These are phyloP conservation scores for Neurospora sp. DNA, from an alignment of 495 filamentous ascomycete genomes.

Conservation along the genomic window DNA sequence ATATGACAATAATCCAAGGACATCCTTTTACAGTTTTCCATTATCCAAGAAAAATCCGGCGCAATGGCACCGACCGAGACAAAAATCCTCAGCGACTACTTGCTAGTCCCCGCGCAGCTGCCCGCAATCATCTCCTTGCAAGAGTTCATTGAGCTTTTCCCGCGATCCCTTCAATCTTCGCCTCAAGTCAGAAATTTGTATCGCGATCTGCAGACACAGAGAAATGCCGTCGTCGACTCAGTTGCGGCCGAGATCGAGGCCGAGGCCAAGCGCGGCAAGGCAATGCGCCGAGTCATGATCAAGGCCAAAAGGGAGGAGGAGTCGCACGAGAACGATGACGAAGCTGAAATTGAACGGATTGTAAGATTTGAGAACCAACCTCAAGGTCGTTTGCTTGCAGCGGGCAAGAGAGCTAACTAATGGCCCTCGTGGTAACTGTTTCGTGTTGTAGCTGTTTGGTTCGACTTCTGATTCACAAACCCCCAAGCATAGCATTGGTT, in stretches of 20 bases:
- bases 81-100: slow-evolving; percentile 64
- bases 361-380: slow-evolving; percentile 29
- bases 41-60: background rate
- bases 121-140: slow-evolving; percentile 61
- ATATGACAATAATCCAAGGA: background rate
- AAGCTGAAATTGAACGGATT: slow-evolving; percentile 61
- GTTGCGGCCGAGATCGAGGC: slow-evolving; percentile 57
- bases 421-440: background rate
- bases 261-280: slow-evolving; percentile 54
- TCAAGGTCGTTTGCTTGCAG: background rate
- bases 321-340: slow-evolving; percentile 48
- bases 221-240: slow-evolving; percentile 55
- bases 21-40: background rate
- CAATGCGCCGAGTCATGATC: slow-evolving; percentile 50
- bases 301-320: slow-evolving; percentile 44
- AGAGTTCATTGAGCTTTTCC: slow-evolving; percentile 70
- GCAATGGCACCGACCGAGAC: slow-evolving; percentile 62
- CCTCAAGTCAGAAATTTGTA: slow-evolving; percentile 69
- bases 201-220: slow-evolving; percentile 62
- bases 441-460: slow-evolving; percentile 49
- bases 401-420: background rate
- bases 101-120: slow-evolving; percentile 64
- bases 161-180: slow-evolving; percentile 54
- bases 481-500: slow-evolving; percentile 48
- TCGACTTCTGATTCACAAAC: slow-evolving; percentile 30